Percentiles rank a stretch among this genome's conserved stretches.
These are phyloP conservation scores for Telopea speciosissima DNA, from an alignment of 177 flowering plant species.

Conservation along the genomic window DNA sequence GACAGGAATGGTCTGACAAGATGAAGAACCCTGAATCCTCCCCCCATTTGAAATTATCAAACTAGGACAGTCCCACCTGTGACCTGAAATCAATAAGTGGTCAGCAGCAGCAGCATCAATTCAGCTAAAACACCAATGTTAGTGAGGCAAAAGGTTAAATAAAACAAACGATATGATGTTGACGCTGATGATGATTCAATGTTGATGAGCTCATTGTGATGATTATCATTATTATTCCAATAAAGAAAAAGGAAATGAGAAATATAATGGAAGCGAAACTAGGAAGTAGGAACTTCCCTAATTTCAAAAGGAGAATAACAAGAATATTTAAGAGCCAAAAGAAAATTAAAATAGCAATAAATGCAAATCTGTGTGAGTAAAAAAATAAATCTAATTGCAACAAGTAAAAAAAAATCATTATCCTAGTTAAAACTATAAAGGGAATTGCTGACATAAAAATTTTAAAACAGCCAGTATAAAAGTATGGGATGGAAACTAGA, in stretches of 20 bases:
- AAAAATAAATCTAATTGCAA: background rate
- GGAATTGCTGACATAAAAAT: background rate
- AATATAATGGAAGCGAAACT: background rate
- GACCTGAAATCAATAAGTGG: background rate
- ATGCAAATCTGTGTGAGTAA: background rate
- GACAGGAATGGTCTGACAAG: slow-evolving; percentile 69
- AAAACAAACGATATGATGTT: background rate
- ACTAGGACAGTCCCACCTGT: slow-evolving; percentile 14
- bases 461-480: background rate
- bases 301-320: background rate
- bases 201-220: background rate
- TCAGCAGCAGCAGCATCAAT: background rate
- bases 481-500: background rate
- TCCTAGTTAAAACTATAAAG: background rate
- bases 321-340: too few species aligned
- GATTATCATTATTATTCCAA: background rate
- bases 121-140: background rate
- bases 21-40: slow-evolving; percentile 73
- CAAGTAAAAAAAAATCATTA: background rate
- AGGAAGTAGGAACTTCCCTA: background rate
- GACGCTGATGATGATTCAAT: background rate
- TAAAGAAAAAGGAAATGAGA: background rate
- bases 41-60: slow-evolving; percentile 35
- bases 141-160: background rate
- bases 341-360: background rate